Evolutionary conservation across 2,329 filamentous ascomycete species (phyloP), one percentile per base, ranked within the genome.

Genomic region (Thermoascus crustaceus): DNA sequence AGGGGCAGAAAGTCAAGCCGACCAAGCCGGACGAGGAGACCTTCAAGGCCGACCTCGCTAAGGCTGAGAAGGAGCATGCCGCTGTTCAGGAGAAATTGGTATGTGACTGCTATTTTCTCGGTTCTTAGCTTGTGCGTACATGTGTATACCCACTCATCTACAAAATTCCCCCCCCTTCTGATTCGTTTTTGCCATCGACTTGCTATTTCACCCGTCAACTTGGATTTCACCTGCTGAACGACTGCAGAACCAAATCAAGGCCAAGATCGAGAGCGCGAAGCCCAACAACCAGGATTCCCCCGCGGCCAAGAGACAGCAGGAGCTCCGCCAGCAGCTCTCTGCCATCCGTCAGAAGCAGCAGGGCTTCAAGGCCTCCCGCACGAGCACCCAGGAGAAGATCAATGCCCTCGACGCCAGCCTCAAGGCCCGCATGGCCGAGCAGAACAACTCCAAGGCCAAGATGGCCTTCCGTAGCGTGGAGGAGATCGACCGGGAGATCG

Each of bases 381-480:
- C 73, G 50, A 73, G 75, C 56, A 80, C 88, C 61, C 75, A 85
- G 53, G 88, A 95, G 54, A 85, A 93, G 68, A 84, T 95, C 69
- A 94, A 91, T 75, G 80, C 81, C 49, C 78, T 94, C 41, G 88
- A 96, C 52, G 82, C 88, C 58, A 83, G 87, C 59, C 72, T 98
- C 55, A 89, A 89, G 68, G 78, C 80, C 53, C 81, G 85, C 47
- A 80, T 93, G 48, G 70, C 75, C 48, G 87, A 95, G 67, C 85
- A 94, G 61, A 96, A 95, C 75, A 75, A 72, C 37, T 83, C 85
- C 45, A 82, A 84, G 53, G 75, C 77, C 64, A 84, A 86, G 60
- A 74, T 93, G 42, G 70, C 78, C 35, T 96, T 82, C 77, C 94
- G 91, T 76, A 86, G 72, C 50, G 76, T 78, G 36, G 88, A 94